A percentile compares a stretch with the other conserved stretches of the same genome.
phyloP scores from a whole-genome alignment of 2,329 filamentous ascomycete genomes.

The Exophiala sideris region DNA sequence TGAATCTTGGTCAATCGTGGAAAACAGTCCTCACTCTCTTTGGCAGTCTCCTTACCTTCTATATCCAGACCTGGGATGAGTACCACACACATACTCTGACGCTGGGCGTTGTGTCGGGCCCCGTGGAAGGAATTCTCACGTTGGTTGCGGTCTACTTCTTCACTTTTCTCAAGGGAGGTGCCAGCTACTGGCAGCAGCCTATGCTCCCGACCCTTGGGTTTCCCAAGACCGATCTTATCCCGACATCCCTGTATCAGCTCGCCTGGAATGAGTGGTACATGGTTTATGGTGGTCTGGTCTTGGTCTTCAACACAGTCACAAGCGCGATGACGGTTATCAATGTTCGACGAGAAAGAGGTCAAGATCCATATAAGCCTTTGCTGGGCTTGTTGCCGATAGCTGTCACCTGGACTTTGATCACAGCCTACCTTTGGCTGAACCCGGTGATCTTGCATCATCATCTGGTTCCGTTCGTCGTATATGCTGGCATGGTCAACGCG shows the following conservation, averaged over 20 bases:
- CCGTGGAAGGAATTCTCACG: slow-evolving; percentile 88
- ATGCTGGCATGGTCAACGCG: slow-evolving; percentile 84
- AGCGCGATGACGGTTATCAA: slow-evolving; percentile 79
- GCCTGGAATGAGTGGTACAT: slow-evolving; percentile 93
- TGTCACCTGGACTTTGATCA: slow-evolving; percentile 71
- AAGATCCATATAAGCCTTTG: slow-evolving; percentile 63
- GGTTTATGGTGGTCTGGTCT: slow-evolving; percentile 75
- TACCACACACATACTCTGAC: slow-evolving; percentile 97
- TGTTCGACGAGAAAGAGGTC: slow-evolving; percentile 70
- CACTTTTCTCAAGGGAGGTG: slow-evolving; percentile 81
- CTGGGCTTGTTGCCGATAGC: slow-evolving; percentile 81
- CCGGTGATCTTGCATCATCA: slow-evolving; percentile 78
- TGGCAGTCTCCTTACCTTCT: slow-evolving; percentile 88
- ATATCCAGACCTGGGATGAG: slow-evolving; percentile 98
- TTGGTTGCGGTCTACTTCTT: slow-evolving; percentile 76
- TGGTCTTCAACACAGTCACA: slow-evolving; percentile 75
- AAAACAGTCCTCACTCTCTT: slow-evolving; percentile 79
- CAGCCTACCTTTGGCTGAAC: slow-evolving; percentile 77
- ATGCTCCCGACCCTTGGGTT: slow-evolving; percentile 70
- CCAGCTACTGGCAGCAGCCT: slow-evolving; percentile 87
- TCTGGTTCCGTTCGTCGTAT: slow-evolving; percentile 84
- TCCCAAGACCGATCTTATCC: slow-evolving; percentile 61
- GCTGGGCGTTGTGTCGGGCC: slow-evolving; percentile 85
- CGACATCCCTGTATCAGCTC: slow-evolving; percentile 68
- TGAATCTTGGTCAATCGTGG: slow-evolving; percentile 93